A percentile compares a stretch with the other conserved stretches of the same genome.
Conservation (phyloP, 2,329 filamentous ascomycete species). For the Aspergillus unguis region DNA sequence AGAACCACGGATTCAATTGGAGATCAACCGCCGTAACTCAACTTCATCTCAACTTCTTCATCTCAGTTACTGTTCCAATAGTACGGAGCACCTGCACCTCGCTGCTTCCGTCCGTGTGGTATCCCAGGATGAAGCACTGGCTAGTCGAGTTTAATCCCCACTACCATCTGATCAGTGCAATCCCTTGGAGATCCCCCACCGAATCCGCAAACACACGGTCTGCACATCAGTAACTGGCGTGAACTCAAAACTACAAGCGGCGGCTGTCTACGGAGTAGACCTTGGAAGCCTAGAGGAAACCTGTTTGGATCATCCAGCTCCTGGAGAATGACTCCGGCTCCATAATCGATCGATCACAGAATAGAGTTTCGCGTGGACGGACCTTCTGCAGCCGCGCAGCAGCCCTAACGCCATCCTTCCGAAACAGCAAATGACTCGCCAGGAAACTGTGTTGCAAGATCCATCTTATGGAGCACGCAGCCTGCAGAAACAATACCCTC, state of each 20-base stretch:
- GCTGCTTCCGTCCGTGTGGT: conserved; percentile 9
- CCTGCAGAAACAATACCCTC: no score
- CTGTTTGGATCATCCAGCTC: background rate
- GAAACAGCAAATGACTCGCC: background rate
- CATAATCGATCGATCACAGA: background rate
- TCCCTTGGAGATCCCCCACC: conserved; percentile 3
- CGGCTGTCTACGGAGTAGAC: background rate
- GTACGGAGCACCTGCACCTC: conserved; percentile 2
- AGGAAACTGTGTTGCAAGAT: background rate
- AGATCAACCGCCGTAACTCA: conserved; percentile 3
- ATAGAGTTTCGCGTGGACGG: conserved; percentile 9
- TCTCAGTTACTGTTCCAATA: no score
- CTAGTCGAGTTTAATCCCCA: conserved; percentile 1
- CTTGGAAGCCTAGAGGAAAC: background rate
- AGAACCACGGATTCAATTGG: background rate
- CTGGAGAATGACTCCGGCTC: background rate
- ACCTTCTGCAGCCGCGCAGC: conserved; percentile 7
- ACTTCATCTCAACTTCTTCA: background rate
- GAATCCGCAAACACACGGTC: conserved; percentile 4
- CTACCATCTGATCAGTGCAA: conserved; percentile 2
- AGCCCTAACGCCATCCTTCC: conserved; percentile 4
- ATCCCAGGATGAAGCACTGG: conserved; percentile 3
- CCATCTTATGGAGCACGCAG: background rate
- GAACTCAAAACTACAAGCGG: no score
- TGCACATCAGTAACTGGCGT: no score